Base-by-base conservation (phyloP, 768 basidiomycete species). In the Lentinula raphanica region DNA sequence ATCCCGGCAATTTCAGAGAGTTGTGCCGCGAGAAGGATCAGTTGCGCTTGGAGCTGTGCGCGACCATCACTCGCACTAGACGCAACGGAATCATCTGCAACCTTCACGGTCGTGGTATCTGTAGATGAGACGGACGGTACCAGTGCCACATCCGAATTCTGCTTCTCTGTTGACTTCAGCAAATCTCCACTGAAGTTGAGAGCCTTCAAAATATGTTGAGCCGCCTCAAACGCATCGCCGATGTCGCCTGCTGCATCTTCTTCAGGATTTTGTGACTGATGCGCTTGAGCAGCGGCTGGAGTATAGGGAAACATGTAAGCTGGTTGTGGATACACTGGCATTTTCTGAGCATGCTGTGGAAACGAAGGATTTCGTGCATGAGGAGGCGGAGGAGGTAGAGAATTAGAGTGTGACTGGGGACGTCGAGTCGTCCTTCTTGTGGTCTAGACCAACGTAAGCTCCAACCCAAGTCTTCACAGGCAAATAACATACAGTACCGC, bases 371-470 rank as follows among this genome's bases (percentile, higher is more conserved):
- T 58, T 63, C 32, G 51, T 54, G 58, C 46, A 35, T 58, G 6
- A 64, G 58, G 58, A 63, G 66, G 31, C 63, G 65, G 57, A 66
- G 67, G 63, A 29, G 67, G 63, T 64, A 15, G 66, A 62, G 48
- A 39, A 44, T 32, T 49, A 13, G 19, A 67, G 28, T 76, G 74
- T 0, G 84, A 88, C 67, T 92, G 90, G 5, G 91, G 91, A 19
- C 92, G 82, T 32, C 91, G 82, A 7, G 91, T 93, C 29, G 90
- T 86, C 32, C 91, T 79, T 57, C 82, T 81, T 17, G 88, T 85
- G 19, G 88, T 88, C 89, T 92, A 59, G 40, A 21, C 44, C 46
- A n/a, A 50, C 32, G 21, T 56, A 35, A 23, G 54, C 49, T 21
- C 8, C 44, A 38, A 56, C 13, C 28, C n/a, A 27, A 25, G 36